These are phyloP conservation scores for Fusarium poae DNA, from an alignment of 2,329 filamentous ascomycete species.

Conservation along the genomic window DNA sequence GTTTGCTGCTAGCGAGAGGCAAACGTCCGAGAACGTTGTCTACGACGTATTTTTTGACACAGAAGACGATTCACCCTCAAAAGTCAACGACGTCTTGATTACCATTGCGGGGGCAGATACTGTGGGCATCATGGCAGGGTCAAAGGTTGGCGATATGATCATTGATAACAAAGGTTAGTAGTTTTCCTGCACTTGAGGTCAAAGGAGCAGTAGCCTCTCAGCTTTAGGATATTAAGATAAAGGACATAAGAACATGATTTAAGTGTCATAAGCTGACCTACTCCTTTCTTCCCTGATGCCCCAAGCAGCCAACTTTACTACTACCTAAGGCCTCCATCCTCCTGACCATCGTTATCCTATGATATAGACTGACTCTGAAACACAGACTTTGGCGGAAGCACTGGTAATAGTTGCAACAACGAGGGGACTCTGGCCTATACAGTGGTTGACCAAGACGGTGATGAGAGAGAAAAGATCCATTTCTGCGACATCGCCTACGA, in stretches of 20 bases:
- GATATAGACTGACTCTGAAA: background rate
- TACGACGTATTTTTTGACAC: background rate
- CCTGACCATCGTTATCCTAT: no score
- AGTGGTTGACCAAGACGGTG: background rate
- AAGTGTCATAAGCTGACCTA: no score
- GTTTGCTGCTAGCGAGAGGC: background rate
- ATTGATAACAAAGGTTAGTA: background rate
- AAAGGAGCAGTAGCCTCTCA: no score
- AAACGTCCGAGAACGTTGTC: background rate
- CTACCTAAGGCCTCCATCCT: no score
- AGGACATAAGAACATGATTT: no score
- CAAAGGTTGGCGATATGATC: background rate
- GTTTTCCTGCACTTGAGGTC: no score
- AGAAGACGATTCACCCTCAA: background rate
- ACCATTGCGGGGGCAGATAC: background rate
- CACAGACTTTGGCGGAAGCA: background rate
- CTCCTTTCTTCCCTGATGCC: background rate
- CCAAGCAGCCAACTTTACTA: no score
- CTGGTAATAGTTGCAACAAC: background rate
- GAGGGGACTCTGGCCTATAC: background rate
- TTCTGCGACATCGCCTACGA: background rate
- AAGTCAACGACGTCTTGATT: background rate
- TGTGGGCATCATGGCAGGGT: background rate
- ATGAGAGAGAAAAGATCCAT: background rate
- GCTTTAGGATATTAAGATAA: background rate